Percentiles rank a stretch among this genome's conserved stretches.
phyloP scores from a whole-genome alignment of 2,329 filamentous ascomycete genomes.

The Triangularia verruculosa region DNA sequence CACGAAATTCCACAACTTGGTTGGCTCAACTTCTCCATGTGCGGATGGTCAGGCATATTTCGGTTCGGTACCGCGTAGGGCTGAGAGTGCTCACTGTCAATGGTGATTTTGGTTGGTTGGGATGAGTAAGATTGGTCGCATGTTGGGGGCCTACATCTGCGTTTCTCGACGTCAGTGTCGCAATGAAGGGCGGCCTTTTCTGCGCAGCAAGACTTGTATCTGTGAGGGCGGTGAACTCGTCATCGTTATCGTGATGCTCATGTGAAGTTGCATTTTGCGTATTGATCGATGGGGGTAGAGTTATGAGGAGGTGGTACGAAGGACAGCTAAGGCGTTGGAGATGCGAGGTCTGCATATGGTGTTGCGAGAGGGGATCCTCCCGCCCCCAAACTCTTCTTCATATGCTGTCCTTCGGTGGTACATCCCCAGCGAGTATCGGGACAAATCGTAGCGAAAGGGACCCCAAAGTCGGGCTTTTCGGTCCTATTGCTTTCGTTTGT shows the following conservation, averaged over 20 bases:
- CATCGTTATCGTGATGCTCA: background rate
- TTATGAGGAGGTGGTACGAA: background rate
- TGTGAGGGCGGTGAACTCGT: background rate
- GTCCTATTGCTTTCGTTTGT: background rate
- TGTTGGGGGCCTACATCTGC: background rate
- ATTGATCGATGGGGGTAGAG: background rate
- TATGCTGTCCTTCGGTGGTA: background rate
- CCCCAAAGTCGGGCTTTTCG: background rate
- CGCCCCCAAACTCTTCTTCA: conserved; percentile 10
- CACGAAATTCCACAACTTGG: no score
- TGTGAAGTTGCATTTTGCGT: background rate
- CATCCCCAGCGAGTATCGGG: background rate
- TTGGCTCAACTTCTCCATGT: no score
- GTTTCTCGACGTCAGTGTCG: background rate
- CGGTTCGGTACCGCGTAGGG: no score
- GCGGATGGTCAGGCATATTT: no score
- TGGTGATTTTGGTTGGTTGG: background rate
- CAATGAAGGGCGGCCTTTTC: no score
- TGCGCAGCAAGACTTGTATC: background rate
- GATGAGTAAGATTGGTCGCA: background rate
- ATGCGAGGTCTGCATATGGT: background rate
- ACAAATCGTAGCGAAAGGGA: background rate
- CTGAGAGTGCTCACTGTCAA: no score
- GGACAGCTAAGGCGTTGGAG: background rate
- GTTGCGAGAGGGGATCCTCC: conserved; percentile 6